Conservation (phyloP, 345 rosid genomes). For the Diplotaxis tenuifolia region DNA sequence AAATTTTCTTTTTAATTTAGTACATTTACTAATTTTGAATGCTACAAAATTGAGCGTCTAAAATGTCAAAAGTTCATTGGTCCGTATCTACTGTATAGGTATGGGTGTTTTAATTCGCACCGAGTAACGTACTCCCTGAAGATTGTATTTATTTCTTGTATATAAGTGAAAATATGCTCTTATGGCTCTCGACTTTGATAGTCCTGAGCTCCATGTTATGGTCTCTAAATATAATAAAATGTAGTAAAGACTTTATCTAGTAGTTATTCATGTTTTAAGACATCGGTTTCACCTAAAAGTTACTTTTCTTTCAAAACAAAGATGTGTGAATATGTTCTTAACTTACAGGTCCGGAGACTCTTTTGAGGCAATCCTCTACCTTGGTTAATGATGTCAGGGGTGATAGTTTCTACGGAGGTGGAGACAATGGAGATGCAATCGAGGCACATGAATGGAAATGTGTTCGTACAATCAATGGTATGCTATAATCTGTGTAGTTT, state of each 20-base stretch:
- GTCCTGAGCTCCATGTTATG: neutral
- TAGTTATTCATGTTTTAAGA: constrained; percentile 16
- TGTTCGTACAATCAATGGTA: constrained; percentile 81
- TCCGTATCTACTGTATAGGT: neutral
- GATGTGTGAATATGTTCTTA: constrained; percentile 21
- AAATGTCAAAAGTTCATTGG: neutral
- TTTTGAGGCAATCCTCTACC: constrained; percentile 67
- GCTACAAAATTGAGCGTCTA: neutral
- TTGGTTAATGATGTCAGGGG: constrained; percentile 41
- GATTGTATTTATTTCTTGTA: constrained; percentile 1
- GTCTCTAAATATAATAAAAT: neutral
- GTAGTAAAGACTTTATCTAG: neutral
- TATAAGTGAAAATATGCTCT: neutral
- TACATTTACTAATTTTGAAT: neutral
- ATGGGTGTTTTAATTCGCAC: neutral
- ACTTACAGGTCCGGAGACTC: constrained; percentile 77
- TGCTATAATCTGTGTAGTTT: constrained; percentile 5
- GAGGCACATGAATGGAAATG: constrained; percentile 93
- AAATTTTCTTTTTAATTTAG: neutral
- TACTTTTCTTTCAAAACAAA: constrained; percentile 9
- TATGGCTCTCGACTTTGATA: neutral
- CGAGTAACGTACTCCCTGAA: neutral
- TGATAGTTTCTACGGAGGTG: constrained; percentile 60
- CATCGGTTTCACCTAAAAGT: neutral
- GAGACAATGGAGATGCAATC: constrained; percentile 79